These are phyloP conservation scores for Ilyonectria robusta DNA, from an alignment of 2,329 filamentous ascomycete genomes.

Conservation along the genomic window DNA sequence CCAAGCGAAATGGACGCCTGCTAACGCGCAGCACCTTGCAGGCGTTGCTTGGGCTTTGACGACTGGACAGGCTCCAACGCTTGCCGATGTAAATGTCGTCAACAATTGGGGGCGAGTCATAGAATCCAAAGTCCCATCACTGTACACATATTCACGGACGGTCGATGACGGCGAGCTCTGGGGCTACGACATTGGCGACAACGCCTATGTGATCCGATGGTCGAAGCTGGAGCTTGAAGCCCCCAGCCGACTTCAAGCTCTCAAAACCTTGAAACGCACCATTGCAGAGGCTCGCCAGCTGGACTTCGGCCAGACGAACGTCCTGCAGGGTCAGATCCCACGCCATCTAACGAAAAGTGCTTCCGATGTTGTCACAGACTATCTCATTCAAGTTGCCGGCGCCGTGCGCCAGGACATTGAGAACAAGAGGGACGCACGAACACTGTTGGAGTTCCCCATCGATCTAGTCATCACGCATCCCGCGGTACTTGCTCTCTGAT, in stretches of 20 bases:
- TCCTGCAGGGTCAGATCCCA: conserved; percentile 16
- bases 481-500: background rate
- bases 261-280: conserved; percentile 24
- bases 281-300: conserved; percentile 20
- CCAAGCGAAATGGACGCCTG: background rate
- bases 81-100: conserved; percentile 29
- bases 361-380: conserved; percentile 30
- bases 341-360: conserved; percentile 28
- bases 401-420: conserved; percentile 23
- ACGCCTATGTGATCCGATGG: conserved; percentile 31
- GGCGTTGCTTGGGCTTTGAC: conserved; percentile 31
- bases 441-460: conserved; percentile 23
- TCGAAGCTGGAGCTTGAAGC: conserved; percentile 32
- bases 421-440: conserved; percentile 2
- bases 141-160: conserved; percentile 27
- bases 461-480: conserved; percentile 33
- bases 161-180: conserved; percentile 18
- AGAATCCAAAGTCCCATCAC: conserved; percentile 26
- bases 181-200: conserved; percentile 32
- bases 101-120: conserved; percentile 21
- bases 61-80: conserved; percentile 11
- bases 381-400: conserved; percentile 22
- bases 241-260: conserved; percentile 17
- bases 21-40: background rate
- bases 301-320: conserved; percentile 7